Percentiles rank a stretch among this genome's conserved stretches.
Conservation (phyloP, 495 filamentous ascomycete species). For the Chaetomium tenue region DNA sequence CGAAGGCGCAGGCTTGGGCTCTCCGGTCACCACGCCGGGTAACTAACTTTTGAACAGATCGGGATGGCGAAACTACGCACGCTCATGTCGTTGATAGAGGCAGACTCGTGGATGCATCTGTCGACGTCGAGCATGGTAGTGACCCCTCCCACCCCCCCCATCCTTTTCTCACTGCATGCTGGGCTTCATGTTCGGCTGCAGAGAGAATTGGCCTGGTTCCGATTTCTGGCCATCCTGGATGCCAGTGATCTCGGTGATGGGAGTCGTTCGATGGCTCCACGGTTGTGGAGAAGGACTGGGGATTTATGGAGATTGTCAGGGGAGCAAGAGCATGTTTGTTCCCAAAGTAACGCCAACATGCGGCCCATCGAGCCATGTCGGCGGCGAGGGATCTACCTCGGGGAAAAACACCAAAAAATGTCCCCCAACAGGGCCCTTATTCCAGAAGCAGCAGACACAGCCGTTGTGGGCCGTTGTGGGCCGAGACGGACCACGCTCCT, state of each 20-base stretch:
- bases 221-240: not conserved
- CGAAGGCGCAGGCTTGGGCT: not conserved
- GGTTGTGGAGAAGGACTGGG: too few relatives aligned
- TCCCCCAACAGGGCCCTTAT: not conserved
- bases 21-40: not conserved
- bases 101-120: not conserved
- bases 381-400: not conserved
- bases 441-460: not conserved
- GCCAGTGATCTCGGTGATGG: not conserved
- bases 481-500: too few relatives aligned
- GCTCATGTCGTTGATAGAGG: conserved; percentile 1
- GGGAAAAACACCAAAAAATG: too few relatives aligned
- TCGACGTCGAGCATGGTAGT: conserved; percentile 11
- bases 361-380: too few relatives aligned
- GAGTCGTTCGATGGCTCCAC: not conserved
- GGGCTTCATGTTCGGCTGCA: conserved; percentile 40
- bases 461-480: not conserved
- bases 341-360: too few relatives aligned
- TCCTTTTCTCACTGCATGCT: conserved; percentile 50
- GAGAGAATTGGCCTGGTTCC: conserved; percentile 36
- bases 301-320: not conserved
- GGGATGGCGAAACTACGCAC: conserved; percentile 9
- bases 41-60: conserved; percentile 18
- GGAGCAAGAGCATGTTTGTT: too few relatives aligned
- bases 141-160: conserved; percentile 7